Base-by-base conservation (phyloP, 2,329 filamentous ascomycete species). In the Diaporthe nobilis region DNA sequence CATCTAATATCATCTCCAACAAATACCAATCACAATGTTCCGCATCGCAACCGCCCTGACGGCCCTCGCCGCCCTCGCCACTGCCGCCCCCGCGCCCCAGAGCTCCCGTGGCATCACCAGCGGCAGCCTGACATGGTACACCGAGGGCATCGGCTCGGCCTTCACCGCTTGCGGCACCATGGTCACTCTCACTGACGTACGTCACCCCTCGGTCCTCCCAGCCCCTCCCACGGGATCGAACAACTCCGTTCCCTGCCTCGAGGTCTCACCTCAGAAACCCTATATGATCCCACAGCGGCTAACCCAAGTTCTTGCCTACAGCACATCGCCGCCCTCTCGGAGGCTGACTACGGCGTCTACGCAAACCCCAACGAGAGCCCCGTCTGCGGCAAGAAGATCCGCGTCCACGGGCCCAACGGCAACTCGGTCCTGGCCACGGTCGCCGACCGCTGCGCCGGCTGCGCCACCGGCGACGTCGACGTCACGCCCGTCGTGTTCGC, bases 371-470 rank as follows among this genome's bases (percentile, higher is more conserved):
- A 79, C 74, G 37, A 77, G 9, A 75, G 75, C 76, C 76, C 78
- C 2, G 76, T 77, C 55, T 82, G 81, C 49, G 80, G 80, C 20
- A 79, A 78, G 72, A 58, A 25, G 0, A 81, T 82, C 71, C 77
- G 72, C 0, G 81, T 82, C 71, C 63, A 74, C 25, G 73, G 73
- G 20, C 68, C 78, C 34, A 77, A 76, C 73, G 79, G 78, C 71
- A 78, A 79, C 76, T 80, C 77, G 20, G 68, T 75, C 20, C 72
- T 63, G 13, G 82, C 81, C 72, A 79, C 73, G 34, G 79, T 83
- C 61, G 82, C 80, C 63, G 82, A 83, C 77, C 81, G 81, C 77
- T 83, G 82, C 77, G 77, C 78, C 25, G 71, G 58, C 47, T 83
- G 82, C 77, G 74, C 75, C 10, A 73, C 72, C 44, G 78, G 78